Evolutionary conservation across 1,284 basidiomycete genomes (phyloP).

Genomic region (Malassezia japonica): DNA sequence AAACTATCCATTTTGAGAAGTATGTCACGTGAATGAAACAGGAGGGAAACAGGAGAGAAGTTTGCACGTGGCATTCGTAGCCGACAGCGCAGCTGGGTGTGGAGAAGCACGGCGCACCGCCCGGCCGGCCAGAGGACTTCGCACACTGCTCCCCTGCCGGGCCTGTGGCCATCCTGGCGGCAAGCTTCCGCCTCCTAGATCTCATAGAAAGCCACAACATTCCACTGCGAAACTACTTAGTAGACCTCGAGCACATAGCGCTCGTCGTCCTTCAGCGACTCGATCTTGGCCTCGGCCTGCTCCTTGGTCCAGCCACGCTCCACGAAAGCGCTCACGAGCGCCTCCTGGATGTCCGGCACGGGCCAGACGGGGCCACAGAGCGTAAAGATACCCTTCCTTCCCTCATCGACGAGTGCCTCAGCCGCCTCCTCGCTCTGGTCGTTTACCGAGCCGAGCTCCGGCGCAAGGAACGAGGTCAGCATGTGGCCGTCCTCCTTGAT

Average conservation of each 20-base stretch:
- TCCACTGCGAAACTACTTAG: too few species aligned
- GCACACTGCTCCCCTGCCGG: too few species aligned
- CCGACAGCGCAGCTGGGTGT: too few species aligned
- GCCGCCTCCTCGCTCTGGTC: slow-evolving; percentile 35
- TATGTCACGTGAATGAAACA: slow-evolving; percentile 15
- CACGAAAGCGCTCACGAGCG: slow-evolving; percentile 68
- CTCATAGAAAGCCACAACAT: too few species aligned
- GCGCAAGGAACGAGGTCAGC: slow-evolving; percentile 55
- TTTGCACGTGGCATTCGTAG: too few species aligned
- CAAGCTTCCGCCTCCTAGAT: too few species aligned
- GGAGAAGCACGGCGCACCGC: too few species aligned
- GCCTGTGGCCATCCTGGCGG: too few species aligned
- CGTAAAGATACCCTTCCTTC: slow-evolving; percentile 63
- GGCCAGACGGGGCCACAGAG: slow-evolving; percentile 98
- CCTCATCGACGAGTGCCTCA: slow-evolving; percentile 54
- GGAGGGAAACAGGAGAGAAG: too few species aligned
- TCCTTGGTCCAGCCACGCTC: slow-evolving; percentile 60
- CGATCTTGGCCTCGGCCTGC: slow-evolving; percentile 71
- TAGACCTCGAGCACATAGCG: slow-evolving; percentile 88
- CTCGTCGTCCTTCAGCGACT: slow-evolving; percentile 90
- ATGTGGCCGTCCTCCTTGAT: slow-evolving; percentile 78
- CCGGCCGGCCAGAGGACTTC: too few species aligned
- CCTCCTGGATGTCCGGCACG: slow-evolving; percentile 90
- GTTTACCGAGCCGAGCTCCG: slow-evolving; percentile 52
- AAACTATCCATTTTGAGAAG: slow-evolving; percentile 14